Conservation (phyloP, 2,329 filamentous ascomycete genomes). For the Corinectria fuckeliana region DNA sequence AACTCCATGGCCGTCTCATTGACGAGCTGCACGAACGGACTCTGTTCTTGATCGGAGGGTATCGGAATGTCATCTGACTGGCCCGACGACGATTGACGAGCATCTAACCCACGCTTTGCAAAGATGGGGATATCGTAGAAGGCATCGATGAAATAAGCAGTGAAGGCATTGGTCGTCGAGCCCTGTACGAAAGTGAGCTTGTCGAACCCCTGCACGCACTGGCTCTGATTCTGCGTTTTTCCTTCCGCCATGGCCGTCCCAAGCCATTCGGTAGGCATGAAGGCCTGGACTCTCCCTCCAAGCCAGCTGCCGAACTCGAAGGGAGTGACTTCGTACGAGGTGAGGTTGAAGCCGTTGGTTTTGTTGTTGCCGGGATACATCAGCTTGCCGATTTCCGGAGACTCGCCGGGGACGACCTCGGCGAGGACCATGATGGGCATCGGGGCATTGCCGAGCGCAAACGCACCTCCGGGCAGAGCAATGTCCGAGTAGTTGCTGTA, state of each 20-base stretch:
- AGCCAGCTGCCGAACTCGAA: slow-evolving; percentile 44
- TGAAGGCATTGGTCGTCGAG: slow-evolving; percentile 35
- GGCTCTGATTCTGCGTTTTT: slow-evolving; percentile 30
- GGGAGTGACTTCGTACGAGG: slow-evolving; percentile 42
- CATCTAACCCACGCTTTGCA: not conserved
- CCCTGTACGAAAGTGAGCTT: slow-evolving; percentile 42
- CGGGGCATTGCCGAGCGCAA: slow-evolving; percentile 30
- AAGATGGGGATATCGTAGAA: not conserved
- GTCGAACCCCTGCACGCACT: slow-evolving; percentile 42
- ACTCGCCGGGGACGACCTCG: slow-evolving; percentile 39
- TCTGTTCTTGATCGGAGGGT: not conserved
- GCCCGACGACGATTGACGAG: not conserved
- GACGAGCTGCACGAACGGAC: slow-evolving; percentile 32
- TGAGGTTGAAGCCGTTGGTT: slow-evolving; percentile 39
- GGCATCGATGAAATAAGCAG: not conserved
- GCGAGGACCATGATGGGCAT: slow-evolving; percentile 39
- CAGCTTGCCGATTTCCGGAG: slow-evolving; percentile 36
- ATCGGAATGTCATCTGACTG: not conserved
- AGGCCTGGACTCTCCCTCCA: slow-evolving; percentile 38
- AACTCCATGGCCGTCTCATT: slow-evolving; percentile 34
- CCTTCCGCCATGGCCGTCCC: slow-evolving; percentile 40
- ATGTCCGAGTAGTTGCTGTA: slow-evolving; percentile 37
- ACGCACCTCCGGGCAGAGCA: slow-evolving; percentile 16
- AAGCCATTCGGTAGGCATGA: slow-evolving; percentile 38
- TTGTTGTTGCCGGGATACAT: slow-evolving; percentile 38